phyloP scores from a whole-genome alignment of 176 grass and related monocot species.

The Aegilops sharonensis region DNA sequence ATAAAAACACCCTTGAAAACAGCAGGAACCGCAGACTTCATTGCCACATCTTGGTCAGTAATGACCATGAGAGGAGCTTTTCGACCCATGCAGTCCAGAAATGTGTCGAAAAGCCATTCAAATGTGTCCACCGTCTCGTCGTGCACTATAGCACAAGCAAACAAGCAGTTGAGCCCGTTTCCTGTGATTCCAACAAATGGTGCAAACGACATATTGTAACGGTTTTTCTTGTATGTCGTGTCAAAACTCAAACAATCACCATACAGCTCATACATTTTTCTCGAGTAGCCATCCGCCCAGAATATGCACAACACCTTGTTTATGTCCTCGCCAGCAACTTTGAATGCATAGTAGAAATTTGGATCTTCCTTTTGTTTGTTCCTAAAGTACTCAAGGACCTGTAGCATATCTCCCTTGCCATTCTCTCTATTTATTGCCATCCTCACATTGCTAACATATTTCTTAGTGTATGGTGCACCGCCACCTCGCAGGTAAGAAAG shows the following conservation, averaged over 20 bases:
- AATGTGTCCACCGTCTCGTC: not conserved
- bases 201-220: not conserved
- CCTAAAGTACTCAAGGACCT: not conserved
- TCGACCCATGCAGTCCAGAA: not conserved
- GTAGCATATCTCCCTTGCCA: not conserved
- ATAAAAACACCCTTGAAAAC: not conserved
- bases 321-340: no score
- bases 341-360: not conserved
- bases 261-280: not conserved
- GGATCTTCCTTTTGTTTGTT: not conserved
- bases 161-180: not conserved
- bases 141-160: not conserved
- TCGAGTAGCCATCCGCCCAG: not conserved
- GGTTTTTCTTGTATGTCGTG: not conserved
- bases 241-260: not conserved
- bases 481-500: not conserved
- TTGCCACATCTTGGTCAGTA: not conserved
- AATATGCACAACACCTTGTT: not conserved
- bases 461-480: not conserved
- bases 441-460: not conserved
- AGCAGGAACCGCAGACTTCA: not conserved
- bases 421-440: not conserved
- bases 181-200: not conserved
- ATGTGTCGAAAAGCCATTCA: not conserved
- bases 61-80: not conserved